Evolutionary conservation across 176 grass and related monocot species (phyloP).

Genomic region (Hsuehochloa calcarea): DNA sequence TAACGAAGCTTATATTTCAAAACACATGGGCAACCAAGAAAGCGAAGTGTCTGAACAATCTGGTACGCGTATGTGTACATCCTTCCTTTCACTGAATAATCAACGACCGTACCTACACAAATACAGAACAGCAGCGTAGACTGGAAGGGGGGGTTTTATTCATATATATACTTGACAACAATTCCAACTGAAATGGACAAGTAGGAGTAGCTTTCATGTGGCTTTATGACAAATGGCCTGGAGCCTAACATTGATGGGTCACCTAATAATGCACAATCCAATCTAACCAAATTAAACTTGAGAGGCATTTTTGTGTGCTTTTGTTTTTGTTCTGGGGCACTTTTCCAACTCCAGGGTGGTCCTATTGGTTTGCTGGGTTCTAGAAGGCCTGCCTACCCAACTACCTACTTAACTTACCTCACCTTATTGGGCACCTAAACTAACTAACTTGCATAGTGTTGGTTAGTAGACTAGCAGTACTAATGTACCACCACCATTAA

Average conservation of each 20-base stretch:
- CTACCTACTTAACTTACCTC: constrained; percentile 26
- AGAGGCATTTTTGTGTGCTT: constrained; percentile 4
- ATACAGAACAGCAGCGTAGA: neutral
- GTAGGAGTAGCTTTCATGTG: constrained; percentile 23
- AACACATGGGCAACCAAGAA: neutral
- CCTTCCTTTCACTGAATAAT: neutral
- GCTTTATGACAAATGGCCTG: constrained; percentile 15
- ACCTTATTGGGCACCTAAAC: constrained; percentile 19
- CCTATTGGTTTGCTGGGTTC: constrained; percentile 45
- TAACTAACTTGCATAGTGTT: constrained; percentile 19
- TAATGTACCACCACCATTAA: neutral
- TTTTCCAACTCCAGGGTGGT: constrained; percentile 11
- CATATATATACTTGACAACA: neutral
- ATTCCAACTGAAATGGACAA: constrained; percentile 17
- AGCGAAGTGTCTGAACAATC: neutral
- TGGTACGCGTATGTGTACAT: neutral
- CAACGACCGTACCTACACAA: neutral
- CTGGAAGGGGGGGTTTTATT: neutral
- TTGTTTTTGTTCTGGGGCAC: constrained; percentile 18
- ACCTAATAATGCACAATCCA: constrained; percentile 36
- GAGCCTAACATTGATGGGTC: constrained; percentile 30
- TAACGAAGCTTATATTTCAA: neutral
- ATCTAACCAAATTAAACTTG: constrained; percentile 24
- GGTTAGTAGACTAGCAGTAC: neutral
- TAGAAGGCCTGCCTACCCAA: constrained; percentile 44